Evolutionary conservation across 345 rosid species (phyloP), one percentile per base, ranked within the genome.

Genomic region (Adansonia digitata): DNA sequence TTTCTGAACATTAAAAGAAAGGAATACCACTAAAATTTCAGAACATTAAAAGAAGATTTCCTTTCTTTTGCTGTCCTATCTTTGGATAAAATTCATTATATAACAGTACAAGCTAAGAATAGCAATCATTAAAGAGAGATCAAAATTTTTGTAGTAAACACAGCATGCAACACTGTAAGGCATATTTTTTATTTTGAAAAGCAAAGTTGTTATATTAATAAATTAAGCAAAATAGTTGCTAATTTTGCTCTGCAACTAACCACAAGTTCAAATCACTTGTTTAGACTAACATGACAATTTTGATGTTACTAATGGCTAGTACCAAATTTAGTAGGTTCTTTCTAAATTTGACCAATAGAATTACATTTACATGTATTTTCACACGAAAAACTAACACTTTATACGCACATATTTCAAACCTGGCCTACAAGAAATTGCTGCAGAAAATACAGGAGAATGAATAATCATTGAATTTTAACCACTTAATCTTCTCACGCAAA

Each of bases 1-100:
- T 51, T 71, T 64, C 8, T 60, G 46, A 45, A 70, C 34, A 68
- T 22, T 37, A 42, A 66, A 37, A n/a, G n/a, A n/a, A n/a, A 31
- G 55, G 45, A 78, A 69, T 55, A 37, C 8, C 34, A 31, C 11
- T 69, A 52, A 56, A 74, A 46, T 51, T 71, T 64, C 8, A 53
- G 46, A 45, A 70, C 34, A 68, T 22, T 37, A 42, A 49, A 57
- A 55, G 27, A 26, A 39, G 12, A 70, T 45, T 31, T 39, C 31
- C 27, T 26, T 66, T 22, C 65, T 64, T 18, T 37, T 27, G 24
- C 34, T 5, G 46, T 26, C 20, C 20, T 18, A n/a, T 53, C 2
- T 26, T 7, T 40, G 29, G 53, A 40, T 31, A 69, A 27, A 52
- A 35, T 24, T 42, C 6, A 52, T 43, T 8, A 40, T 52, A 49